Evolutionary conservation across 2,329 filamentous ascomycete species (phyloP), one percentile per base, ranked within the genome.

Genomic region (Pyrenophora graminea): DNA sequence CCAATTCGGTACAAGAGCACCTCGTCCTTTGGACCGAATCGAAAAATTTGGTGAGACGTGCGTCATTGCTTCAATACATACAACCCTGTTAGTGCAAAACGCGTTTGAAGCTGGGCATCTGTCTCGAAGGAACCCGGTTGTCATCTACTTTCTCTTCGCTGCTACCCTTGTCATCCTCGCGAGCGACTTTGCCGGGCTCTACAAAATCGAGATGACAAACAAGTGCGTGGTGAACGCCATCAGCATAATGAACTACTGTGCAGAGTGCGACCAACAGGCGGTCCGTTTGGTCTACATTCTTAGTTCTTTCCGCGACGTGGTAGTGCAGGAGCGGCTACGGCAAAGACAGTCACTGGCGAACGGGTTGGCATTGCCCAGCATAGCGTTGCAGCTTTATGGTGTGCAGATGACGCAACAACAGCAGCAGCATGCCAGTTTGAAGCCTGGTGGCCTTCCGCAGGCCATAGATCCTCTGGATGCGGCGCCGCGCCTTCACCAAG

Each of bases 31-130:
- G 33, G 48, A 68, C 7, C 66, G 71, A 7, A 75, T 85, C 80
- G 80, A 80, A 68, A 78, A 71, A 53, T 73, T 76, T 49, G 74
- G 72, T 48, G 73, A 76, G 57, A 73, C 74, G 8, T 76, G 74
- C 45, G 68, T 76, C 9, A 75, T 74, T 25, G 73, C 74, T 1
- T 75, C 73, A 1, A 70, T 70, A 6, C 74, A 76, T 45, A 76
- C 72, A 3, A 70, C 76, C 9, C 67, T 73, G 9, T 59, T 76
- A 2, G 65, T 74, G 4, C 71, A 75, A 40, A 73, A 73, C 39
- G 73, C 74, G 0, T 76, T 70, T 49, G 73, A 76, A 30, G 74
- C 73, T 25, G 71, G 72, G 6, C 72, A 75, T 43, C 62, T 76
- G 6, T 73, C 73, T 2, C 66, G 70, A 5, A 63, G 74, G 6